These are phyloP conservation scores for Pichia nanzhaoensis DNA, from an alignment of 805 yeast species.

Conservation along the genomic window DNA sequence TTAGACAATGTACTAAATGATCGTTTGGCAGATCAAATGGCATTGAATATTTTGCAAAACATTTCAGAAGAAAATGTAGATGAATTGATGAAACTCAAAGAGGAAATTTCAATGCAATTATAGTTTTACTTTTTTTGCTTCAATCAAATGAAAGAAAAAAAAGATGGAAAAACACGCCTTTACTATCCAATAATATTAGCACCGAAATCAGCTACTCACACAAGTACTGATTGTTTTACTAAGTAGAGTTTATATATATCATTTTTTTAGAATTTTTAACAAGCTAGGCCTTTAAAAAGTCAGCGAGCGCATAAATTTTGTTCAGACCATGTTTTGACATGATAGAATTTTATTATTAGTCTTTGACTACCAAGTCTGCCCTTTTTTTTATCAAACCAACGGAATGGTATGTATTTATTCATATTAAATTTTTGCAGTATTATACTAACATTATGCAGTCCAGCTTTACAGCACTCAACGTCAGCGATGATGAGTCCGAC, in stretches of 20 bases:
- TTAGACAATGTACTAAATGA: conserved; percentile 24
- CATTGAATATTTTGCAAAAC: conserved; percentile 26
- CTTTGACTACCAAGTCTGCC: no score
- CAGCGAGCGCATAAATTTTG: no score
- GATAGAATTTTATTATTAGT: no score
- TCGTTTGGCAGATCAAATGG: conserved; percentile 31
- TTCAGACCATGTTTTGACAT: no score
- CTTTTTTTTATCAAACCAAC: no score
- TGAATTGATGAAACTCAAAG: conserved; percentile 24
- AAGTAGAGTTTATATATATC: no score
- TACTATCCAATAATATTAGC: conserved; percentile 1
- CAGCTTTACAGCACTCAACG: conserved; percentile 72
- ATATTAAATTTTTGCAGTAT: not conserved
- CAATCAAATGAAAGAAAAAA: no score
- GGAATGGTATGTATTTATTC: conserved; percentile 1
- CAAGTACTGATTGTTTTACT: no score
- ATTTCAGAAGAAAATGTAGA: conserved; percentile 28
- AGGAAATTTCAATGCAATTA: conserved; percentile 23
- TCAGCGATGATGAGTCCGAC: conserved; percentile 69
- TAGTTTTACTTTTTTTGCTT: conserved; percentile 1
- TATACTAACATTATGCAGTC: conserved; percentile 34
- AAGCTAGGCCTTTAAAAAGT: no score
- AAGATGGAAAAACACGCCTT: not conserved
- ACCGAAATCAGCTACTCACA: no score
- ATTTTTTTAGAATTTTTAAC: no score